Evolutionary conservation across 495 filamentous ascomycete species (phyloP).

Genomic region (Chaetomium cochliodes): DNA sequence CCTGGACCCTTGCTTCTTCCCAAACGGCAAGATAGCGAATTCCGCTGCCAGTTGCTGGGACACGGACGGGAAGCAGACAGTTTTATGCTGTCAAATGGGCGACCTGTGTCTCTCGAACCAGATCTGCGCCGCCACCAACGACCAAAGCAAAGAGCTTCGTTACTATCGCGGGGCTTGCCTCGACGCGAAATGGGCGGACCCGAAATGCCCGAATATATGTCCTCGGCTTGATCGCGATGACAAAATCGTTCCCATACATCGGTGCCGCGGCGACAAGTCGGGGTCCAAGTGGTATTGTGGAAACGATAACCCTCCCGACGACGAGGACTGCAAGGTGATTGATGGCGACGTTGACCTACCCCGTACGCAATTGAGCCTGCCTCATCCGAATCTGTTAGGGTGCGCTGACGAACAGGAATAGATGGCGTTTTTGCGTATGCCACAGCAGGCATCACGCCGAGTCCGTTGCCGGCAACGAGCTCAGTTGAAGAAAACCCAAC

Average conservation of each 20-base stretch:
- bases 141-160: too few species aligned
- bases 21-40: not conserved
- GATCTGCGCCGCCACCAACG: constrained; percentile 8
- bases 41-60: not conserved
- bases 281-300: constrained; percentile 1
- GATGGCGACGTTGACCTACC: not conserved
- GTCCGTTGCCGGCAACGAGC: not conserved
- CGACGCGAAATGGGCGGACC: constrained; percentile 1
- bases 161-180: constrained; percentile 24
- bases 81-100: constrained; percentile 15
- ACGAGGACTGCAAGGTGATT: not conserved
- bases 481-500: not conserved
- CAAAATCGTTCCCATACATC: not conserved
- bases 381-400: not conserved
- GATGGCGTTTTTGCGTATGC: not conserved
- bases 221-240: not conserved
- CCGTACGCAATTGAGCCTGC: not conserved
- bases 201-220: constrained; percentile 9
- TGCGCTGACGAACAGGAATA: not conserved
- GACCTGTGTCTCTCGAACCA: constrained; percentile 18
- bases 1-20: constrained; percentile 1
- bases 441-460: not conserved
- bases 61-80: not conserved
- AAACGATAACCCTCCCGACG: not conserved
- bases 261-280: not conserved